Evolutionary conservation across 768 basidiomycete species (phyloP), one percentile per base, ranked within the genome.

Genomic region (Hysterangium stoloniferum): DNA sequence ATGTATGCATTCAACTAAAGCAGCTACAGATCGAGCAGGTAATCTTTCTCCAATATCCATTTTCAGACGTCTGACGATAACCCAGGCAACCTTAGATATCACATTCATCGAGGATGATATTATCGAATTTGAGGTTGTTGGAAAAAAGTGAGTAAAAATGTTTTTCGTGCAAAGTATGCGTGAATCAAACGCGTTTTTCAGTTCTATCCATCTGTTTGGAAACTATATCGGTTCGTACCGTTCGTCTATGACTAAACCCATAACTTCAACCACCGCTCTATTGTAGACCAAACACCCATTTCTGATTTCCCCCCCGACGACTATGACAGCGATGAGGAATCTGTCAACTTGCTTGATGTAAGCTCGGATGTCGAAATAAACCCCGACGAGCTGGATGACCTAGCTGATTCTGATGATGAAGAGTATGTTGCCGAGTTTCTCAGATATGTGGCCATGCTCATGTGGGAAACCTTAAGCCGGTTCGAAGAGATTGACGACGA

Each of bases 331-430:
- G 62, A 66, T 20, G 80, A 78, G 44, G 80, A 68, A 1, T 84
- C 75, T 31, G 49, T 51, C 54, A 74, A 80, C 57, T 73, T 87
- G n/a, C 76, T 73, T 33, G 84, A 86, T 52, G 82, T 90, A 47
- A 84, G 82, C 67, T 89, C 84, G 5, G 90, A 92, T 59, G 86
- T 89, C 34, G 87, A 91, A 61, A 72, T 91, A 59, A 74, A 84
- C 56, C 71, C 72, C 1, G 75, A 75, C 32, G 84, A 82, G 12
- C 54, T 84, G 31, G 62, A 64, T 6, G 41, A 43, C 12, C 35
- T 52, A 37, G 56, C 58, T 13, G 72, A 74, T 28, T 79, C 71
- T 52, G 79, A 79, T 52, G 76, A 71, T 15, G 67, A 66, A 24
- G 62, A 51, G 43, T 62, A 54, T 7, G 62, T 43, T 4, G 25